A percentile compares a stretch with the other conserved stretches of the same genome.
phyloP scores from a whole-genome alignment of 495 filamentous ascomycete genomes.

The Alectoria sarmentosa region DNA sequence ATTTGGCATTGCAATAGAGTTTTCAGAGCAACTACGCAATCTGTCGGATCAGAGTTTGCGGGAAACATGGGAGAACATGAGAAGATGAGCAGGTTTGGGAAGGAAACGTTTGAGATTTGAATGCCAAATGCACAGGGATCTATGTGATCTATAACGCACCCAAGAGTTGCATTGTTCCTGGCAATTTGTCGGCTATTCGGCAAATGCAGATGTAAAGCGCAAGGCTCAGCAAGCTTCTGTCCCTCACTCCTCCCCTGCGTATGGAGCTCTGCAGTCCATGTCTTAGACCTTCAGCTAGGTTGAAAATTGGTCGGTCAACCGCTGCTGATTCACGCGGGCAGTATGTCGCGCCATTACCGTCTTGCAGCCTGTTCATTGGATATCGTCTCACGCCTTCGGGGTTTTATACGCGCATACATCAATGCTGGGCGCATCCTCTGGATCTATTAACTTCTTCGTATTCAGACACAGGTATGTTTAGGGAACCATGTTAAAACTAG shows the following conservation, averaged over 20 bases:
- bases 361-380: neutral
- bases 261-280: neutral
- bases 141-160: neutral
- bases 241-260: neutral
- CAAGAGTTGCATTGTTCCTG: neutral
- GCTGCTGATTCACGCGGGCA: neutral
- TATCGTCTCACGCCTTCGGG: neutral
- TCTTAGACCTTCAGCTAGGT: too few species aligned
- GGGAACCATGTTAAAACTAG: too few species aligned
- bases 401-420: neutral
- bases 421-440: neutral
- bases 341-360: neutral
- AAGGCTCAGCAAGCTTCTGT: neutral
- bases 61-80: neutral
- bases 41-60: neutral
- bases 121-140: neutral
- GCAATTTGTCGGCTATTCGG: neutral
- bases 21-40: neutral
- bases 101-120: neutral
- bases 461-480: neutral
- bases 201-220: neutral
- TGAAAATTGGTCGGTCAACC: too few species aligned
- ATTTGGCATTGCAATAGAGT: neutral
- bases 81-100: neutral
- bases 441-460: neutral